Evolutionary conservation across 1,139 yeast genomes (phyloP).

Genomic region (Lodderomyces beijingensis): DNA sequence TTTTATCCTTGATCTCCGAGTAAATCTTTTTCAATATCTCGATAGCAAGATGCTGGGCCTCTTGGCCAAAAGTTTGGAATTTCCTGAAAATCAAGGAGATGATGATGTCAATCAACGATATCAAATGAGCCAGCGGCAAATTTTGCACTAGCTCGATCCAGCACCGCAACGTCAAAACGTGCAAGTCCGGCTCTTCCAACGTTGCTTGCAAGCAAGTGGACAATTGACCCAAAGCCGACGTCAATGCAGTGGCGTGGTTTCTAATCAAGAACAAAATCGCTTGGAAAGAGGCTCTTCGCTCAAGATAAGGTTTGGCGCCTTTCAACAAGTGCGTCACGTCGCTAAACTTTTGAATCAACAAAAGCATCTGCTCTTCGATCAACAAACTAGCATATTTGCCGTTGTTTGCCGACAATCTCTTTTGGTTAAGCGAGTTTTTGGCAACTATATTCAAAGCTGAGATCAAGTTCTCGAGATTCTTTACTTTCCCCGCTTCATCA

Average conservation of each 20-base stretch:
- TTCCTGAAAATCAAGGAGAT: constrained; percentile 54
- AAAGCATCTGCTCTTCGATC: constrained; percentile 61
- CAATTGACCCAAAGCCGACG: constrained; percentile 82
- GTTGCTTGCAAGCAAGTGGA: constrained; percentile 85
- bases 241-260: constrained; percentile 57
- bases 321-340: constrained; percentile 71
- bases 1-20: constrained; percentile 28
- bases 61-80: constrained; percentile 48
- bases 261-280: constrained; percentile 70
- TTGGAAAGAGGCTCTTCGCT: constrained; percentile 65
- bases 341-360: constrained; percentile 72
- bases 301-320: constrained; percentile 68
- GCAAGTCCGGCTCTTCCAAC: constrained; percentile 58
- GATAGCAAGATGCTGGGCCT: constrained; percentile 44
- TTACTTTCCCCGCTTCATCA: constrained; percentile 24
- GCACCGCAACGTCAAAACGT: constrained; percentile 59
- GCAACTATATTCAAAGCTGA: constrained; percentile 42
- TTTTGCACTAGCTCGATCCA: constrained; percentile 57
- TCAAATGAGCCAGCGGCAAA: constrained; percentile 49
- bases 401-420: constrained; percentile 10
- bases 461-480: constrained; percentile 29
- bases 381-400: constrained; percentile 11
- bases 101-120: constrained; percentile 42
- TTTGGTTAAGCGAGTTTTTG: constrained; percentile 17
- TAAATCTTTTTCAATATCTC: constrained; percentile 42